Conservation (phyloP, 2,329 filamentous ascomycete species). For the Hortaea werneckii region DNA sequence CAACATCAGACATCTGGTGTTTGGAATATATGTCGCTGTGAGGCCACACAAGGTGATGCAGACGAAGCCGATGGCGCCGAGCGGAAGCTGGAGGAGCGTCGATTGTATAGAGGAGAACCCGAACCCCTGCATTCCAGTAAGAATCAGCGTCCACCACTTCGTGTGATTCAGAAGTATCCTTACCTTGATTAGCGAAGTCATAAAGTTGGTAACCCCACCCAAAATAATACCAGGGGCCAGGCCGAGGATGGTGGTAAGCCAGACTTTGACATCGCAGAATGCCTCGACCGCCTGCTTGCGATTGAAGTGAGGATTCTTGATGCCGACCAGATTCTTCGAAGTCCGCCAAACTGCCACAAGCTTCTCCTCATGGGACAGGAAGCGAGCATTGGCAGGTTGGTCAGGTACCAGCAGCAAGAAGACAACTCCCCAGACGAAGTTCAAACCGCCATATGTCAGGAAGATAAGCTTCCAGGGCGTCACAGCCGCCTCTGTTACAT, state of each 20-base stretch:
- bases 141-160: not conserved
- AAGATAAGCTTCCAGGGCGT: conserved; percentile 22
- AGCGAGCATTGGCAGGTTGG: conserved; percentile 25
- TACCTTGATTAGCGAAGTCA: not conserved
- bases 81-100: conserved; percentile 23
- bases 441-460: conserved; percentile 22
- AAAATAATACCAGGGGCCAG: conserved; percentile 17
- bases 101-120: conserved; percentile 28
- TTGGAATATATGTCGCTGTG: too few species aligned
- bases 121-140: conserved; percentile 12
- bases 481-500: conserved; percentile 5
- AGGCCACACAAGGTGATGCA: conserved; percentile 4
- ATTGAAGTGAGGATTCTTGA: conserved; percentile 23
- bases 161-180: not conserved
- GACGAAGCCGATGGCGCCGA: conserved; percentile 14
- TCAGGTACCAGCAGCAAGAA: conserved; percentile 26
- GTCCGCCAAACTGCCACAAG: conserved; percentile 26
- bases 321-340: conserved; percentile 25
- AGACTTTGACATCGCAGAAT: conserved; percentile 16
- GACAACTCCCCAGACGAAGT: conserved; percentile 18
- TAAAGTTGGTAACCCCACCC: conserved; percentile 17
- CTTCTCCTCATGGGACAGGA: conserved; percentile 28
- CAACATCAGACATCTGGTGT: too few species aligned
- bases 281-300: conserved; percentile 17
- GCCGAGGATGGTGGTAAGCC: conserved; percentile 17